phyloP scores from a whole-genome alignment of 176 grass and related monocot species.

The Secale cereale region DNA sequence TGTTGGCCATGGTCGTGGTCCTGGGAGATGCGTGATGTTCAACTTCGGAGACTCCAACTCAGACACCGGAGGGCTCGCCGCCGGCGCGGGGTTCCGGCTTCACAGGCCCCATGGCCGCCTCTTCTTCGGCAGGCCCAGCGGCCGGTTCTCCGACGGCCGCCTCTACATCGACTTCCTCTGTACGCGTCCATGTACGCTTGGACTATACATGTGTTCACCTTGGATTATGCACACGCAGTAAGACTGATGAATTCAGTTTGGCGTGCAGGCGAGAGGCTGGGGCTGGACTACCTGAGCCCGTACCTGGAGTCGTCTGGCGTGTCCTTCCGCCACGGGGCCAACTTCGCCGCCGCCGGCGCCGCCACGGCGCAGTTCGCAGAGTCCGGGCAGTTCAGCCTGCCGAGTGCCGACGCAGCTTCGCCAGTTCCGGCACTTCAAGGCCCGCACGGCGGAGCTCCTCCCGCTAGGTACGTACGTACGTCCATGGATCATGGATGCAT shows the following conservation, averaged over 20 bases:
- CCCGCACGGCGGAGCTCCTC: slow-evolving; percentile 41
- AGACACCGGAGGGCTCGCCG: slow-evolving; percentile 45
- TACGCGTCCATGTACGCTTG: not conserved
- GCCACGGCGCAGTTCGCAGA: not conserved
- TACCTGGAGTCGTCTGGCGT: slow-evolving; percentile 57
- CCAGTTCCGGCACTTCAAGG: slow-evolving; percentile 63
- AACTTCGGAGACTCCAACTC: slow-evolving; percentile 79
- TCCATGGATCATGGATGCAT: too few species aligned
- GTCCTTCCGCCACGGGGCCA: slow-evolving; percentile 44
- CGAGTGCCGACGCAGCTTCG: slow-evolving; percentile 41
- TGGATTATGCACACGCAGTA: too few species aligned
- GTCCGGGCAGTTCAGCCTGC: slow-evolving; percentile 23
- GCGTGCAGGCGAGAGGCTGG: slow-evolving; percentile 41
- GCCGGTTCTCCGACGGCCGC: slow-evolving; percentile 58
- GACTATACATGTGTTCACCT: too few species aligned
- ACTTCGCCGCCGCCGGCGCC: slow-evolving; percentile 53
- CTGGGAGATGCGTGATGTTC: slow-evolving; percentile 44
- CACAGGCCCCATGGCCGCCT: slow-evolving; percentile 31
- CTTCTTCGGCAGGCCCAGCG: slow-evolving; percentile 56
- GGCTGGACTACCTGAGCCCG: slow-evolving; percentile 41
- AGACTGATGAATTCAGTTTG: not conserved
- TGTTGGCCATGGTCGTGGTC: not conserved
- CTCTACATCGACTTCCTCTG: slow-evolving; percentile 68
- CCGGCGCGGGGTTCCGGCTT: slow-evolving; percentile 41
- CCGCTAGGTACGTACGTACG: not conserved